These are phyloP conservation scores for Corymbia citriodora DNA, from an alignment of 441 rosid species.

Conservation along the genomic window DNA sequence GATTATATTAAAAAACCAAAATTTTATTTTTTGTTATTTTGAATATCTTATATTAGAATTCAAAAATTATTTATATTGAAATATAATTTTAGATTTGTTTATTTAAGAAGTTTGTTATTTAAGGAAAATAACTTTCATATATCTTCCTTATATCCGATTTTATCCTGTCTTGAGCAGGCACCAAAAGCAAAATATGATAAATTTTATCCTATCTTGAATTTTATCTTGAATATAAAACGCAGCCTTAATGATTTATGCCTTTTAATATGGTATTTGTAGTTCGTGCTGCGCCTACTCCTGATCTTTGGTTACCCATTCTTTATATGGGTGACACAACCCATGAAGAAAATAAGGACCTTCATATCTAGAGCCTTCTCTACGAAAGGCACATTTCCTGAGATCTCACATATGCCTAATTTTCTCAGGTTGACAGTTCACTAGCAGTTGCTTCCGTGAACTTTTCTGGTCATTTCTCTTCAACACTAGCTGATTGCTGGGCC, in stretches of 20 bases:
- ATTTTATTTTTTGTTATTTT: too few relatives aligned
- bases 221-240: too few relatives aligned
- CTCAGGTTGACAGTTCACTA: conserved; percentile 55
- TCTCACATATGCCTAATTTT: neutral
- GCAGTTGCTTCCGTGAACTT: conserved; percentile 66
- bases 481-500: conserved; percentile 64
- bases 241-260: neutral
- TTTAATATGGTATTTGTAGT: neutral
- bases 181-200: too few relatives aligned
- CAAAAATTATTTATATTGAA: too few relatives aligned
- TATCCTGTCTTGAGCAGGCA: too few relatives aligned
- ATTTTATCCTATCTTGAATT: too few relatives aligned
- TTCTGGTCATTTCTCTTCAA: conserved; percentile 47
- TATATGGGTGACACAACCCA: neutral
- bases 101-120: too few relatives aligned
- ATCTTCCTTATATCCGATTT: too few relatives aligned
- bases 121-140: too few relatives aligned
- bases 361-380: neutral
- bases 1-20: too few relatives aligned
- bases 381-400: neutral
- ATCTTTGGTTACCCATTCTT: neutral
- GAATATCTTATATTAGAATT: too few relatives aligned
- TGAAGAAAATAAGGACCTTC: neutral
- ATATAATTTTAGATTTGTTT: too few relatives aligned
- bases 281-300: neutral